A percentile compares a stretch with the other conserved stretches of the same genome.
Conservation (phyloP, 495 filamentous ascomycete genomes). For the Penicillium tannophilum region DNA sequence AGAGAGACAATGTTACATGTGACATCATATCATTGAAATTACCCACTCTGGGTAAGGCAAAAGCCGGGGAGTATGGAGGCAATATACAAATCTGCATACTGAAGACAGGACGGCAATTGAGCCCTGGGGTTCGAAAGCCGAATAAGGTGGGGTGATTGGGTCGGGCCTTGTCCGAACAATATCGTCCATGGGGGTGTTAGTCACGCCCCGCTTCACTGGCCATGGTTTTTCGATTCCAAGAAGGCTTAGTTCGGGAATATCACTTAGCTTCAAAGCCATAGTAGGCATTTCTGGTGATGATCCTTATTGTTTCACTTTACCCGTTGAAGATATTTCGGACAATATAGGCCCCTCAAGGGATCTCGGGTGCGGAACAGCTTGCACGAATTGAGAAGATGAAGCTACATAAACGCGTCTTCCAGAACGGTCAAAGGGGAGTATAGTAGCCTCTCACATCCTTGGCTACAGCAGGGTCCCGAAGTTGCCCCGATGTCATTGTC, state of each 20-base stretch:
- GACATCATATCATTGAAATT: conserved; percentile 10
- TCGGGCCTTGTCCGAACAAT: conserved; percentile 8
- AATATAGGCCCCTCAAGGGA: background rate
- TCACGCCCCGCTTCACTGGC: conserved; percentile 5
- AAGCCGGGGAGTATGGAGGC: background rate
- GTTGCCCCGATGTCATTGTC: background rate
- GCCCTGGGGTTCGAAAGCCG: conserved; percentile 6
- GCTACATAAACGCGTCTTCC: background rate
- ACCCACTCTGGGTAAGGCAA: conserved; percentile 8
- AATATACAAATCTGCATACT: background rate
- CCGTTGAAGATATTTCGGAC: background rate
- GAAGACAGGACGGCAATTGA: conserved; percentile 9
- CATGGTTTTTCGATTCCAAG: background rate
- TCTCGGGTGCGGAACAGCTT: background rate
- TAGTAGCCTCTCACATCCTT: background rate
- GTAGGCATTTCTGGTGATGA: conserved; percentile 1
- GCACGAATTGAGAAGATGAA: background rate
- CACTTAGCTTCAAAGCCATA: background rate
- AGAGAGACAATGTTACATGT: background rate
- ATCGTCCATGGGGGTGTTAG: background rate
- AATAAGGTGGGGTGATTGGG: conserved; percentile 5
- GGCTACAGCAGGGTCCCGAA: background rate
- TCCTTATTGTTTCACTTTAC: background rate
- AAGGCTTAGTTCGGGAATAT: conserved; percentile 5
- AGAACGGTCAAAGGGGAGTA: background rate